Base-by-base conservation (phyloP, 805 yeast genomes). In the Candida parachauliodes region DNA sequence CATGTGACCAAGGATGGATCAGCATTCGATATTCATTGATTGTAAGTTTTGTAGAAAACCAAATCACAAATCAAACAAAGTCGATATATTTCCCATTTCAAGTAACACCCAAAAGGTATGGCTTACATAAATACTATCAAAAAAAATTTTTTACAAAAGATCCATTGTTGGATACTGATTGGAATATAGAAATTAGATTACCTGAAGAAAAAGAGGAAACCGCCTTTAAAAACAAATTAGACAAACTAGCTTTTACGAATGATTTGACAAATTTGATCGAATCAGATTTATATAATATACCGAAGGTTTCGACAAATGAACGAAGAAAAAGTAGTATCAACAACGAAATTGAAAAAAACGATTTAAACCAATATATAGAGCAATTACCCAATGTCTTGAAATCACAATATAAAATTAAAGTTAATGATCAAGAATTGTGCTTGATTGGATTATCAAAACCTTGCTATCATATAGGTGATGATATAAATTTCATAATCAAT, bases 381-480 rank as follows among this genome's bases (percentile, higher is more conserved):
- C 66, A 60, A 41, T 38, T 62, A 17, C 57, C 65, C 3, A 22
- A 26, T 9, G 60, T 55, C 36, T 42, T 54, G 26, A 60, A 61
- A 31, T 58, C 60, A n/a, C 64, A 58, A 38, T 68, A 58, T 48
- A 66, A 62, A 41, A 53, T 68, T 31, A 41, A 62, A 26, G 66
- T 62, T 17, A 65, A 65, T 43, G 51, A 50, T 32, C 44, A 45
- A 12, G 43, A 51, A 12, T 48, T 67, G n/a, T 68, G 74, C 45
- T 42, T 46, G 9, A 49, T 66, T 16, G 48, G 51, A 5, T 32
- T 67, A 20, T 53, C 68, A 2, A 57, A 58, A 34, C 60, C 69
- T 3, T 58, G 54, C 31, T 65, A 51, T 48, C 65, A 58, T 37
- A 42, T 63, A 17, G 72, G 72, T 14, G 69, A 67, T 21, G 70